Evolutionary conservation across 2,329 filamentous ascomycete species (phyloP).

Genomic region (Fusarium sp.): DNA sequence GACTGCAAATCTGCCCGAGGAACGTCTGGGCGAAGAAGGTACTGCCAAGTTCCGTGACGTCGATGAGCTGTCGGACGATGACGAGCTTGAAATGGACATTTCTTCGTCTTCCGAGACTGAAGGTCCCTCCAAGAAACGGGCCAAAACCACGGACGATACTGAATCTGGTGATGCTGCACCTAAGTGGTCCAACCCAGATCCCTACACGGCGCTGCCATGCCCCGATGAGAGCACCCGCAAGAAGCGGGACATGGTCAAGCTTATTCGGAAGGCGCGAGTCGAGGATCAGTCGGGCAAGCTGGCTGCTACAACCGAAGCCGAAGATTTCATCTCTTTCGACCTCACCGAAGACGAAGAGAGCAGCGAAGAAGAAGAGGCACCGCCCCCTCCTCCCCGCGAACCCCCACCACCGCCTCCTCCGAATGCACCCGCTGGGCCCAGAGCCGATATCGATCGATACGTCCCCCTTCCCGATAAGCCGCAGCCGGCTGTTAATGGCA

Average conservation of each 20-base stretch:
- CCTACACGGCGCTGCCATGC: constrained; percentile 89
- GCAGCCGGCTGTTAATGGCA: constrained; percentile 8
- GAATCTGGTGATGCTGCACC: constrained; percentile 67
- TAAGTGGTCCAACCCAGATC: constrained; percentile 96
- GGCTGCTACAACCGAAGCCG: constrained; percentile 69
- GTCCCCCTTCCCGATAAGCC: background rate
- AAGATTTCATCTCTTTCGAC: constrained; percentile 93
- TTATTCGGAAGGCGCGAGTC: constrained; percentile 91
- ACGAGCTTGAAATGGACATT: constrained; percentile 76
- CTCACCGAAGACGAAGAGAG: constrained; percentile 71
- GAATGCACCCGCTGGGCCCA: constrained; percentile 44
- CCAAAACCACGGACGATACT: constrained; percentile 48
- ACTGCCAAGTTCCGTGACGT: constrained; percentile 68
- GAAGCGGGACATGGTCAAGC: constrained; percentile 87
- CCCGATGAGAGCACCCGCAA: constrained; percentile 80
- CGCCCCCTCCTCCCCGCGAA: constrained; percentile 34
- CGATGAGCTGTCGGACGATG: constrained; percentile 73
- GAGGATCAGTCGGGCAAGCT: constrained; percentile 65
- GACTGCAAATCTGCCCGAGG: constrained; percentile 59
- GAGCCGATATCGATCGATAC: constrained; percentile 41
- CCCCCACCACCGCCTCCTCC: constrained; percentile 39
- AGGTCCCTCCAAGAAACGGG: constrained; percentile 57
- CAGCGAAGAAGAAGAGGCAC: constrained; percentile 44
- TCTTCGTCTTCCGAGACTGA: constrained; percentile 60
- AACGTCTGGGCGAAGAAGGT: constrained; percentile 63